Base-by-base conservation (phyloP, 345 rosid genomes). In the Hypericum androsaemum region DNA sequence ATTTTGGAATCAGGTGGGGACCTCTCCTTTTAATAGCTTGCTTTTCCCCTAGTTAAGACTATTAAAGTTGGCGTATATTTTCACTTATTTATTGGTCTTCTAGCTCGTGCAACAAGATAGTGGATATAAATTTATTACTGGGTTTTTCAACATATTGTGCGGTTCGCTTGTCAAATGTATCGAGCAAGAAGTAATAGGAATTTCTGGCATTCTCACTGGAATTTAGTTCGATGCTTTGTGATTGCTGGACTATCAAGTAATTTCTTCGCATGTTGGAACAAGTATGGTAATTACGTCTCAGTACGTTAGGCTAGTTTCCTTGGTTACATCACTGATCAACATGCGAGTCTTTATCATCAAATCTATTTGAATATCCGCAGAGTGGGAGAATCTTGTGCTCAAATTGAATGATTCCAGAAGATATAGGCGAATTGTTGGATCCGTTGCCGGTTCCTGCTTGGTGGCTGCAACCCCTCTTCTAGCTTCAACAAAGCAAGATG, bases 341-440 rank as follows among this genome's bases (percentile, higher is more conserved):
- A 22, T 22, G 32, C 32, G 4, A 22, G 32, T 22, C 32, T 22
- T 22, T 22, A 22, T 22, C 32, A 22, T 22, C 32, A 22, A 22
- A 22, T 22, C 32, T 22, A 22, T 22, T 22, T 22, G 32, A 22
- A 22, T 22, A 22, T 22, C 43, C 66, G 96, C 78, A 41, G 71
- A 73, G 65, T 82, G 86, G 94, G 95, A 77, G 65, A 67, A 32
- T 42, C 64, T 71, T 39, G 50, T 79, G 62, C 62, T 84, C 63
- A 74, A 81, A 74, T 53, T 82, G 75, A 82, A 74, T 62, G 78
- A 81, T 64, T 76, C 79, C 57, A 84, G 67, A 70, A 75, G 89
- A 67, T 84, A 76, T 64, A 80, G 96, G 72, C 84, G 75, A 63
- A 81, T 64, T 10, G 84, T 92, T 68, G 96, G 88, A 59, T 92